Evolutionary conservation across 352 stramenopile genomes (phyloP).

Genomic region (Peronospora belbahrii): DNA sequence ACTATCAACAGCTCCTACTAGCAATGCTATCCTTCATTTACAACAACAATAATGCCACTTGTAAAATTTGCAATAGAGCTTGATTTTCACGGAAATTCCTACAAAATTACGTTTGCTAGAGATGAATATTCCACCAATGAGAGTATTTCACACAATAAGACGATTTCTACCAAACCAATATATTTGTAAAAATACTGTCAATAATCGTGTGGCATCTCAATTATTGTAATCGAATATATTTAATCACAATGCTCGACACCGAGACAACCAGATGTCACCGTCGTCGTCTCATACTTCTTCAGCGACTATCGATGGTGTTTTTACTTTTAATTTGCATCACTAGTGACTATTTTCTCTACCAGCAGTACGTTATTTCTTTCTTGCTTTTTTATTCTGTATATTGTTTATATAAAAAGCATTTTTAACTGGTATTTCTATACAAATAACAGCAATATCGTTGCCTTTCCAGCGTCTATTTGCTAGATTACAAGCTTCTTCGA

Average conservation of each 20-base stretch:
- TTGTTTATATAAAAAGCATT: not conserved
- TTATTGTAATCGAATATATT: too few species aligned
- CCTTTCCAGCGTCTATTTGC: slow-evolving; percentile 18
- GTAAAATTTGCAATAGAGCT: too few species aligned
- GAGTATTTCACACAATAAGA: too few species aligned
- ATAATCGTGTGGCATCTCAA: not conserved
- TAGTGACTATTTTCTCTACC: slow-evolving; percentile 51
- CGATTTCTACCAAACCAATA: too few species aligned
- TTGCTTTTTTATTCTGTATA: not conserved
- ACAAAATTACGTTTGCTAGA: too few species aligned
- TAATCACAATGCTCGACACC: slow-evolving; percentile 4
- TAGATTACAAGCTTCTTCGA: slow-evolving; percentile 35
- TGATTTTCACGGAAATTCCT: too few species aligned
- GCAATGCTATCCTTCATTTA: too few species aligned
- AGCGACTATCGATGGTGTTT: slow-evolving; percentile 37
- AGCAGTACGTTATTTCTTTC: slow-evolving; percentile 30
- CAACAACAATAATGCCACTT: too few species aligned
- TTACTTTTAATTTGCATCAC: slow-evolving; percentile 40
- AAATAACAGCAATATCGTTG: not conserved
- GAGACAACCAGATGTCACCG: slow-evolving; percentile 3
- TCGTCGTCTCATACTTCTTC: slow-evolving; percentile 6
- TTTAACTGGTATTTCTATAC: too few species aligned
- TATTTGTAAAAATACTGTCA: too few species aligned
- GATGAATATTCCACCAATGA: too few species aligned
- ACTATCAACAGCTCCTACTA: too few species aligned